A percentile compares a stretch with the other conserved stretches of the same genome.
Evolutionary conservation across 352 stramenopile genomes (phyloP).

Genomic region (Globisporangium barbulae): DNA sequence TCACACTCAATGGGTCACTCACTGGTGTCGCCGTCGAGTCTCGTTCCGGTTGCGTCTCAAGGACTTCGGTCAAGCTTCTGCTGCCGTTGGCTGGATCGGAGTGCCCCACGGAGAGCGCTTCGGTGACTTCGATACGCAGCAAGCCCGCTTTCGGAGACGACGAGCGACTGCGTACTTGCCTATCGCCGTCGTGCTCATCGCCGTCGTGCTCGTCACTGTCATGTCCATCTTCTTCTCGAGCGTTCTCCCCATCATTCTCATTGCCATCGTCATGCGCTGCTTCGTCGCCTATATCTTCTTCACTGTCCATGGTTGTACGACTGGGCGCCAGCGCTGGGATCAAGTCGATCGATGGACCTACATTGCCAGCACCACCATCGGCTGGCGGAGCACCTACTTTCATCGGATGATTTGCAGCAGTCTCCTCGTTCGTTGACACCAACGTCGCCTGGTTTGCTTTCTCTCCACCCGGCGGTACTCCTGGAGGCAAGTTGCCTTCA

Average conservation of each 20-base stretch:
- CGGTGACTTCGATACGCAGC: too few species aligned
- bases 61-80: neutral
- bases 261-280: too few species aligned
- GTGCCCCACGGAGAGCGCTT: too few species aligned
- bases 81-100: neutral
- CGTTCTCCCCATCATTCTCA: too few species aligned
- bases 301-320: too few species aligned
- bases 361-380: neutral
- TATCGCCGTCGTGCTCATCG: too few species aligned
- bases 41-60: neutral
- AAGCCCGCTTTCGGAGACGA: too few species aligned
- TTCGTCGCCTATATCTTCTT: neutral
- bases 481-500: neutral
- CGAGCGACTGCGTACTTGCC: too few species aligned
- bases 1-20: neutral
- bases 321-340: neutral
- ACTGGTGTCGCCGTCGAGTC: neutral
- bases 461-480: neutral
- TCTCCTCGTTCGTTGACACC: neutral
- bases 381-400: neutral
- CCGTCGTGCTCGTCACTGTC: too few species aligned
- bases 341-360: slow-evolving; percentile 6
- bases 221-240: too few species aligned
- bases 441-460: too few species aligned
- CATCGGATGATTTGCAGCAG: neutral